Conservation (phyloP, 108 stramenopile species). For the Nitzschia palea region DNA sequence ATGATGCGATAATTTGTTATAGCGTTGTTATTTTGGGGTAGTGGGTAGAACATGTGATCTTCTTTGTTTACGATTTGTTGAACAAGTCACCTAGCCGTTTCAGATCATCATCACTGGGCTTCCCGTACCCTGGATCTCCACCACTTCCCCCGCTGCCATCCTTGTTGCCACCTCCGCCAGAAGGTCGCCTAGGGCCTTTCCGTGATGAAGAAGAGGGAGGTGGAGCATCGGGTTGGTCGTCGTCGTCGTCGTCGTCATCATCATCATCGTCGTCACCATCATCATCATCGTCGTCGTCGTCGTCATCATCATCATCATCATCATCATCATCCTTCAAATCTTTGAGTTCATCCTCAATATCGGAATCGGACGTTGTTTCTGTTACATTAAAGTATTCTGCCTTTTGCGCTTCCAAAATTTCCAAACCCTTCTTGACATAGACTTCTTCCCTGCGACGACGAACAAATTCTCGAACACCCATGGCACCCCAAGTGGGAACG, state of each 20-base stretch:
- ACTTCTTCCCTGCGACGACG: constrained; percentile 40
- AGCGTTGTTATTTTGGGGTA: not conserved
- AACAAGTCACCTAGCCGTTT: constrained; percentile 26
- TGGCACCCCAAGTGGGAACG: constrained; percentile 31
- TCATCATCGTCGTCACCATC: constrained; percentile 41
- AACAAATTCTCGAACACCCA: constrained; percentile 29
- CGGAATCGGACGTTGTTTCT: constrained; percentile 9
- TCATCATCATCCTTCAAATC: constrained; percentile 13
- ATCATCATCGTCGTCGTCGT: constrained; percentile 32
- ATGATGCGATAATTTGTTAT: not conserved
- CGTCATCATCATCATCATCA: constrained; percentile 31
- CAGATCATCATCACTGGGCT: constrained; percentile 34
- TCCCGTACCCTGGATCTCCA: constrained; percentile 11
- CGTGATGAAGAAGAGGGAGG: constrained; percentile 9
- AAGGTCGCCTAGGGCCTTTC: not conserved
- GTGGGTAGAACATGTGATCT: not conserved
- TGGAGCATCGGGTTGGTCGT: constrained; percentile 6
- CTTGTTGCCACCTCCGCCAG: constrained; percentile 7
- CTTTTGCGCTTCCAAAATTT: constrained; percentile 38
- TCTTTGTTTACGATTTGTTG: constrained; percentile 22
- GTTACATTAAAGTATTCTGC: constrained; percentile 49
- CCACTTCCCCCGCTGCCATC: constrained; percentile 14
- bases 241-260: constrained; percentile 36
- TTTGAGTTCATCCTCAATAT: constrained; percentile 17
- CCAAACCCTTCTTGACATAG: constrained; percentile 42